Conservation (phyloP, 2,329 filamentous ascomycete genomes). For the Exophiala alcalophila region DNA sequence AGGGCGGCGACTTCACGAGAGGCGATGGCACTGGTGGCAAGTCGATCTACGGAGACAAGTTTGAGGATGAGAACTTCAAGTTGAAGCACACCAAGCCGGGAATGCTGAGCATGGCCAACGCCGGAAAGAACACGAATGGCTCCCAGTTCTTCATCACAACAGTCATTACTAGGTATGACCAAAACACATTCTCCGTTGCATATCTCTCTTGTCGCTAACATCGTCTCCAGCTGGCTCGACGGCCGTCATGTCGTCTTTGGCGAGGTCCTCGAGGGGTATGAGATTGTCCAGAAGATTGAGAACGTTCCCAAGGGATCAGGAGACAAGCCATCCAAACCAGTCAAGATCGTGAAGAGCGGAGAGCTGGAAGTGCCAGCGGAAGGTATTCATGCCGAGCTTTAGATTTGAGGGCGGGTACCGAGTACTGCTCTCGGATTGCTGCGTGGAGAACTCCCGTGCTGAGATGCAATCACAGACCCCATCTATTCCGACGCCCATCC, state of each 20-base stretch:
- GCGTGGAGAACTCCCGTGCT: slow-evolving; percentile 13
- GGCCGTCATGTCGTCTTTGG: slow-evolving; percentile 66
- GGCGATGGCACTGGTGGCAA: slow-evolving; percentile 65
- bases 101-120: slow-evolving; percentile 64
- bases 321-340: slow-evolving; percentile 57
- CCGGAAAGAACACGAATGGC: slow-evolving; percentile 47
- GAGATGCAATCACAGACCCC: slow-evolving; percentile 20
- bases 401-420: slow-evolving; percentile 38
- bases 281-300: slow-evolving; percentile 64
- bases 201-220: slow-evolving; percentile 7
- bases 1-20: slow-evolving; percentile 66
- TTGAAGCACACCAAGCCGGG: slow-evolving; percentile 65
- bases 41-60: slow-evolving; percentile 66
- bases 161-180: slow-evolving; percentile 51
- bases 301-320: slow-evolving; percentile 56
- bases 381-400: slow-evolving; percentile 68
- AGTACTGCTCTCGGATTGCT: slow-evolving; percentile 27
- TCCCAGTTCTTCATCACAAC: slow-evolving; percentile 68
- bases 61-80: slow-evolving; percentile 70
- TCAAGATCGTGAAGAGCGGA: slow-evolving; percentile 66
- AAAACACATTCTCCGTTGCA: background rate
- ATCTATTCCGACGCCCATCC: slow-evolving; percentile 28
- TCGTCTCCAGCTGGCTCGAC: slow-evolving; percentile 56
- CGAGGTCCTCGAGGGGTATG: slow-evolving; percentile 66
- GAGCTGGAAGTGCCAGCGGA: slow-evolving; percentile 60